phyloP scores from a whole-genome alignment of 352 stramenopile species.

The Phytophthora capsici region DNA sequence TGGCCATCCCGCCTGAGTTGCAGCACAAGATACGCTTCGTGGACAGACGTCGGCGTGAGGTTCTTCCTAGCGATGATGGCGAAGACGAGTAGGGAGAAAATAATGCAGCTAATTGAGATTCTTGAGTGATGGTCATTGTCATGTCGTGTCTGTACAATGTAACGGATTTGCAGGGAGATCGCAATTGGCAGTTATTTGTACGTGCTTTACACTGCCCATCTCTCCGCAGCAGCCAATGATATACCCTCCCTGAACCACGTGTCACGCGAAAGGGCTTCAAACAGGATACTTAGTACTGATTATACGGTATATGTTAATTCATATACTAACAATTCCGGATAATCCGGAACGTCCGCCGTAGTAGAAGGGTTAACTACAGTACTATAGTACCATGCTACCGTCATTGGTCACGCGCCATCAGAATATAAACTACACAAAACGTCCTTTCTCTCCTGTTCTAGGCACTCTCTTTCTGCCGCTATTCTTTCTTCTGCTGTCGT shows the following conservation, averaged over 20 bases:
- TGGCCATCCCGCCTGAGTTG: constrained; percentile 2
- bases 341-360: too few relatives aligned
- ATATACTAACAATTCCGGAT: too few relatives aligned
- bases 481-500: too few relatives aligned
- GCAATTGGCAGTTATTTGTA: constrained; percentile 7
- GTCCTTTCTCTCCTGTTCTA: too few relatives aligned
- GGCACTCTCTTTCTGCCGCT: too few relatives aligned
- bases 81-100: background rate
- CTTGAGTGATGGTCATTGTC: constrained; percentile 13
- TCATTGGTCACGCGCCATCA: too few relatives aligned
- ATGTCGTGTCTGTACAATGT: background rate
- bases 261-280: background rate
- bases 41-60: constrained; percentile 3
- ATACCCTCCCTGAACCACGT: background rate
- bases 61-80: background rate
- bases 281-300: too few relatives aligned
- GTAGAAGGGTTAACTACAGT: too few relatives aligned
- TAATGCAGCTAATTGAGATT: background rate
- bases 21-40: constrained; percentile 26
- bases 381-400: too few relatives aligned
- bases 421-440: too few relatives aligned
- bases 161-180: constrained; percentile 16
- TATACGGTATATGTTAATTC: too few relatives aligned
- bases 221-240: background rate
- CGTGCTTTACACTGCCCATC: background rate